Evolutionary conservation across 2,329 filamentous ascomycete species (phyloP).

Genomic region (Parascedosporium putredinis): DNA sequence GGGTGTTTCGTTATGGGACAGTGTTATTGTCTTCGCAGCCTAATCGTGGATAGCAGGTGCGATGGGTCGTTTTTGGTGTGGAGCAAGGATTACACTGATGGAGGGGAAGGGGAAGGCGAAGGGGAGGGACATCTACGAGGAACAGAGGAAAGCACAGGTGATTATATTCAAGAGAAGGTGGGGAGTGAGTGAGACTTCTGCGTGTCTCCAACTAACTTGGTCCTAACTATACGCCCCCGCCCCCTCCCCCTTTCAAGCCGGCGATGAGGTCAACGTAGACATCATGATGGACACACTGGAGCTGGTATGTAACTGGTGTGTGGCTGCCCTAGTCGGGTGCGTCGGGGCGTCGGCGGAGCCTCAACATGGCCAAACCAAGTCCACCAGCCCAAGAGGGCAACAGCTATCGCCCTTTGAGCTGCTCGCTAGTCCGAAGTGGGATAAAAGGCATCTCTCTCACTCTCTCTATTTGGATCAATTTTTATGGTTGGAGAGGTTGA

Average conservation of each 20-base stretch:
- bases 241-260: too few relatives aligned
- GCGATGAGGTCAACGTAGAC: neutral
- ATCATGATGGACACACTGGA: neutral
- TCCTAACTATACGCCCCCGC: neutral
- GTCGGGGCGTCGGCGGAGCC: too few relatives aligned
- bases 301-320: neutral
- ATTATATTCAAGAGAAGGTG: neutral
- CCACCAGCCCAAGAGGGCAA: too few relatives aligned
- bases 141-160: constrained; percentile 3
- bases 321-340: neutral
- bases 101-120: constrained; percentile 18
- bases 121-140: constrained; percentile 22
- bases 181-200: constrained; percentile 17
- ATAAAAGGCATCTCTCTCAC: too few relatives aligned
- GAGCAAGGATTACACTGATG: too few relatives aligned
- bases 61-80: neutral
- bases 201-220: neutral
- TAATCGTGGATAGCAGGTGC: neutral
- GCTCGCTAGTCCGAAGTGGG: too few relatives aligned
- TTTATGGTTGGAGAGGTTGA: too few relatives aligned
- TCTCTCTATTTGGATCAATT: too few relatives aligned
- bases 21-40: neutral
- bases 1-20: neutral
- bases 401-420: too few relatives aligned
- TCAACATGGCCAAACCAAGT: neutral